Percentiles rank a stretch among this genome's conserved stretches.
phyloP scores from a whole-genome alignment of 2,329 filamentous ascomycete species.

The Metarhizium rileyi region DNA sequence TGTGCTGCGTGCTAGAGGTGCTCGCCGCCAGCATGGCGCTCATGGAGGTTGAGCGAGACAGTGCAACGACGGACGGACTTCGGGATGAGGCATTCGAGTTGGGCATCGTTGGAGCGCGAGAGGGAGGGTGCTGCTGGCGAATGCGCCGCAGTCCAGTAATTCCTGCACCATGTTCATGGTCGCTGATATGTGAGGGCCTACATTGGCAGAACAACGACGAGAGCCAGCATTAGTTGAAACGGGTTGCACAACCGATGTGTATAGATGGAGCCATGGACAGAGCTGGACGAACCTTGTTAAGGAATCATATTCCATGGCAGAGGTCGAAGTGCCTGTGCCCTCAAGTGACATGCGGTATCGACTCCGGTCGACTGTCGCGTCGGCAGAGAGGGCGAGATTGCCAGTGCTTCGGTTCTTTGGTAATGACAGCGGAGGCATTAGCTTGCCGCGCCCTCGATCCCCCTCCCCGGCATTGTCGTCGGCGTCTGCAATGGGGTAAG shows the following conservation, averaged over 20 bases:
- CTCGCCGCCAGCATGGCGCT: slow-evolving; percentile 54
- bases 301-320: slow-evolving; percentile 53
- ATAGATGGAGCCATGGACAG: neutral
- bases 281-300: slow-evolving; percentile 55
- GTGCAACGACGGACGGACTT: slow-evolving; percentile 43
- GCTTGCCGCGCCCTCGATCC: slow-evolving; percentile 34
- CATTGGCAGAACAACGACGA: slow-evolving; percentile 1
- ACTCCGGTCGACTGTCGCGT: slow-evolving; percentile 43
- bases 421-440: slow-evolving; percentile 38
- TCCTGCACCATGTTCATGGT: slow-evolving; percentile 80
- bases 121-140: slow-evolving; percentile 65
- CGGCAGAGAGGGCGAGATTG: slow-evolving; percentile 42
- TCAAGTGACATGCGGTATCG: slow-evolving; percentile 70
- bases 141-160: slow-evolving; percentile 86
- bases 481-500: slow-evolving; percentile 16
- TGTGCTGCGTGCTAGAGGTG: slow-evolving; percentile 41
- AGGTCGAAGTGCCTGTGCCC: slow-evolving; percentile 52
- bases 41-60: slow-evolving; percentile 63
- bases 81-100: slow-evolving; percentile 52
- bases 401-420: slow-evolving; percentile 59
- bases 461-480: slow-evolving; percentile 23
- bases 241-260: neutral
- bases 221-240: neutral
- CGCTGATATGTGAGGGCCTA: slow-evolving; percentile 73
- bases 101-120: slow-evolving; percentile 55